These are phyloP conservation scores for Microbotryum saponariae DNA, from an alignment of 1,284 basidiomycete species.

Conservation along the genomic window DNA sequence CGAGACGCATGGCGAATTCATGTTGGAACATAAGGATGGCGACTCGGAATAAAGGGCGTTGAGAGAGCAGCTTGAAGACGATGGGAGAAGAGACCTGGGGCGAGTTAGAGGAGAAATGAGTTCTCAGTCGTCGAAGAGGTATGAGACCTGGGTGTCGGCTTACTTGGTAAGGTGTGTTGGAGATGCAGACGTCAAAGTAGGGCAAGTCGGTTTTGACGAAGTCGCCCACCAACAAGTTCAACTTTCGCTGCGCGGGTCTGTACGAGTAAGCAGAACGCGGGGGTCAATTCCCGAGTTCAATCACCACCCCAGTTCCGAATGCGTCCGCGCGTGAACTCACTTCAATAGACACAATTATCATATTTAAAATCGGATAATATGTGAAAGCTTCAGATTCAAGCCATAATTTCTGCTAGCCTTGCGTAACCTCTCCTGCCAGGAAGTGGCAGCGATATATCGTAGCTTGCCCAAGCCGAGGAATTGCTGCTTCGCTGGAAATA, in stretches of 20 bases:
- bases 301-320: not conserved
- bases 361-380: no score
- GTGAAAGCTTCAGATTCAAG: no score
- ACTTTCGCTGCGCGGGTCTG: slow-evolving; percentile 88
- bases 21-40: slow-evolving; percentile 99
- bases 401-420: no score
- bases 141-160: slow-evolving; percentile 16
- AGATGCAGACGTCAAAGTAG: slow-evolving; percentile 98
- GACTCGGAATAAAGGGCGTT: slow-evolving; percentile 85
- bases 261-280: slow-evolving; percentile 3
- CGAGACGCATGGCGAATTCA: slow-evolving; percentile 89
- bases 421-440: no score
- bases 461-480: no score
- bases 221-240: slow-evolving; percentile 91
- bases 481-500: no score
- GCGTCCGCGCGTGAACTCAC: slow-evolving; percentile 52
- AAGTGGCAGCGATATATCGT: no score
- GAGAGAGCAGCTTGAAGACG: slow-evolving; percentile 92
- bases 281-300: not conserved
- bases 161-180: slow-evolving; percentile 93
- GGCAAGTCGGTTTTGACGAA: slow-evolving; percentile 95
- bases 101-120: not conserved
- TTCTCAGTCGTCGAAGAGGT: not conserved
- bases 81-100: slow-evolving; percentile 86
- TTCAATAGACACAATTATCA: no score